Evolutionary conservation across 108 stramenopile genomes (phyloP), one percentile per base, ranked within the genome.

Genomic region (Cyclotella kingstonii): DNA sequence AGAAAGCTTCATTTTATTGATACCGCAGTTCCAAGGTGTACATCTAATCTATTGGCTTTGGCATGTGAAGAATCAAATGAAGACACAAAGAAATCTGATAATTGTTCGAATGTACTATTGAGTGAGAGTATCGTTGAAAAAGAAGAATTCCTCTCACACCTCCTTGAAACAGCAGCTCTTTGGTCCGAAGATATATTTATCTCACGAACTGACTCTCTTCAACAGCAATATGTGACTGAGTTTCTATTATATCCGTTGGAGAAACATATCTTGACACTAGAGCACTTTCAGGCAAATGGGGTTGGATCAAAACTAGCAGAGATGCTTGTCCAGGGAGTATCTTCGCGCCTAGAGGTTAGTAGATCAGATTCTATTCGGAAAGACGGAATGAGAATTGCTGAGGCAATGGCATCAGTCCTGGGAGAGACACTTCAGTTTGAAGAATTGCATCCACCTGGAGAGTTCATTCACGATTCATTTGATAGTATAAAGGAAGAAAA

Each of bases 311-410:
- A 69, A 31, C 36, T 78, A 5, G 52, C 70, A 39, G 27, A 53
- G 15, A 51, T 50, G 47, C 42, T 89, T 6, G 57, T 89, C 8
- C 73, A 79, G 35, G 91, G 91, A 11, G 79, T 87, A 7, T 80
- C 85, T 11, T 64, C 66, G 49, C 84, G 91, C 18, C 59, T 92
- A 45, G 79, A 84, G 35, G 77, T 83, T 11, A 73, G 76, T 26
- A 41, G 78, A 29, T 9, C 76, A 8, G 55, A 49, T 43, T 56
- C 70, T 0, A 63, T 87, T 48, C 71, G 91, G 29, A 57, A 58
- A 22, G 85, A 87, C 63, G 91, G 91, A 30, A 92, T 92, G 87
- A 70, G 70, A n/a, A 54, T 89, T 31, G 91, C 79, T 11, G 79
- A 82, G 54, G 63, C 55, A 4, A 36, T 89, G 73, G 82, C 87